Evolutionary conservation across 2,329 filamentous ascomycete species (phyloP).

Genomic region (Monilinia fructigena): DNA sequence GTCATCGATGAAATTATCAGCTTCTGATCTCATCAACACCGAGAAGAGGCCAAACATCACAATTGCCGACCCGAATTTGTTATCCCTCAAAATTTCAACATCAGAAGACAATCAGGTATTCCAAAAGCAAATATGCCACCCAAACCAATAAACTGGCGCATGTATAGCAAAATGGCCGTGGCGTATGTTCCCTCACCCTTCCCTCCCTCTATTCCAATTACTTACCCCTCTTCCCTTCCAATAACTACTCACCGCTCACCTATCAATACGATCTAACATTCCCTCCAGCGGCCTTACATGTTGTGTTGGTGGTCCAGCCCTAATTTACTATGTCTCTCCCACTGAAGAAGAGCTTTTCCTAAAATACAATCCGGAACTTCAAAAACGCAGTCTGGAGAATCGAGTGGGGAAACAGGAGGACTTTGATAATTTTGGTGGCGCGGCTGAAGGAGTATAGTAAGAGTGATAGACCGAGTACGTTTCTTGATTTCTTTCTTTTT

Average conservation of each 20-base stretch:
- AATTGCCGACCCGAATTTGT: background rate
- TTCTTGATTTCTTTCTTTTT: background rate
- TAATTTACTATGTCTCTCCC: conserved; percentile 77
- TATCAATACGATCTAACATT: conserved; percentile 20
- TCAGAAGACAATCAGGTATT: background rate
- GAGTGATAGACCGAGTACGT: conserved; percentile 85
- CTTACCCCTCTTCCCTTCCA: conserved; percentile 16
- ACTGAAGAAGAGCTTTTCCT: conserved; percentile 90
- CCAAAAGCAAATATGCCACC: conserved; percentile 43
- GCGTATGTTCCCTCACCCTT: conserved; percentile 52
- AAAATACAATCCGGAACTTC: conserved; percentile 92
- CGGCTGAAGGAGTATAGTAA: conserved; percentile 86
- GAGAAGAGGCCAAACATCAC: background rate
- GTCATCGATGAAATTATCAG: conserved; percentile 18
- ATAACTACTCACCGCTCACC: background rate
- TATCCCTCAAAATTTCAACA: background rate
- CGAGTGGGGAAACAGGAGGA: conserved; percentile 75
- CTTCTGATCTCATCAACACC: background rate
- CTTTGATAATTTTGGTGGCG: conserved; percentile 82
- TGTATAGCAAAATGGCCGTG: conserved; percentile 68
- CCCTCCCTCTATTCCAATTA: background rate
- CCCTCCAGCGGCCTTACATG: conserved; percentile 63
- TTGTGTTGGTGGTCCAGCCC: conserved; percentile 78
- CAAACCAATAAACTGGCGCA: conserved; percentile 53
- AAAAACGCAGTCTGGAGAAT: conserved; percentile 79